Conservation (phyloP, 1,284 basidiomycete species). For the Irpex lacteus region DNA sequence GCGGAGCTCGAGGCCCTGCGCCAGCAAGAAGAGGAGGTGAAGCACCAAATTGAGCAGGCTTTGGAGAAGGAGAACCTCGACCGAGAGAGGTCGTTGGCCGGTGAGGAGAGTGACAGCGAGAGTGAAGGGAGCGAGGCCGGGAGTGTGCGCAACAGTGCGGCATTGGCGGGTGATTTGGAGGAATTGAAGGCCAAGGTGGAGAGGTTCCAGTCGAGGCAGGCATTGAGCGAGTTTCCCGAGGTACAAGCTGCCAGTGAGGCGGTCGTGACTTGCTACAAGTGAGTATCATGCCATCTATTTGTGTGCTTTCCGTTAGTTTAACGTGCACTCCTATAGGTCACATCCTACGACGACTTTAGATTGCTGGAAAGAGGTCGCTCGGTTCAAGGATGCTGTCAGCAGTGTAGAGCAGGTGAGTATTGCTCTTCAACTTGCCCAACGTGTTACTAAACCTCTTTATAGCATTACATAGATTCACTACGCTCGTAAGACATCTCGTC, state of each 20-base stretch:
- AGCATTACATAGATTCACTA: conserved; percentile 54
- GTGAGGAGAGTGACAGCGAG: conserved; percentile 31
- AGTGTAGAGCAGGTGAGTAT: conserved; percentile 58
- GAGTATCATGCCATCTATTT: conserved; percentile 23
- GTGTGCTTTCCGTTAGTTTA: conserved; percentile 3
- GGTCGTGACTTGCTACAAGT: conserved; percentile 75
- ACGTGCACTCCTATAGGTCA: conserved; percentile 39
- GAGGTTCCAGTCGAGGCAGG: conserved; percentile 60
- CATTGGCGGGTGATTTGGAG: conserved; percentile 69
- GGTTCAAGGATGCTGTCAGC: conserved; percentile 70
- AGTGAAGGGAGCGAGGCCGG: conserved; percentile 34
- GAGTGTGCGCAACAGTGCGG: conserved; percentile 55
- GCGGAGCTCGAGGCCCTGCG: conserved; percentile 61
- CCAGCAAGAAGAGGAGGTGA: conserved; percentile 63
- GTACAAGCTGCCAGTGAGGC: conserved; percentile 58
- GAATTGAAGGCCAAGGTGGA: conserved; percentile 72
- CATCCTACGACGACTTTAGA: conserved; percentile 62
- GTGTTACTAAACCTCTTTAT: conserved; percentile 6
- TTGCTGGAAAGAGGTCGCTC: conserved; percentile 75
- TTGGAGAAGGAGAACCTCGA: conserved; percentile 81
- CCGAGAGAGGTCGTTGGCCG: conserved; percentile 55
- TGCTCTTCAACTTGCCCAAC: conserved; percentile 1
- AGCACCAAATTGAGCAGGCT: conserved; percentile 63
- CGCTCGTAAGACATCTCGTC: neutral
- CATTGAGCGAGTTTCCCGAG: conserved; percentile 51